Evolutionary conservation across 176 grass and related monocot genomes (phyloP), one percentile per base, ranked within the genome.

Genomic region (Raddia distichophylla): DNA sequence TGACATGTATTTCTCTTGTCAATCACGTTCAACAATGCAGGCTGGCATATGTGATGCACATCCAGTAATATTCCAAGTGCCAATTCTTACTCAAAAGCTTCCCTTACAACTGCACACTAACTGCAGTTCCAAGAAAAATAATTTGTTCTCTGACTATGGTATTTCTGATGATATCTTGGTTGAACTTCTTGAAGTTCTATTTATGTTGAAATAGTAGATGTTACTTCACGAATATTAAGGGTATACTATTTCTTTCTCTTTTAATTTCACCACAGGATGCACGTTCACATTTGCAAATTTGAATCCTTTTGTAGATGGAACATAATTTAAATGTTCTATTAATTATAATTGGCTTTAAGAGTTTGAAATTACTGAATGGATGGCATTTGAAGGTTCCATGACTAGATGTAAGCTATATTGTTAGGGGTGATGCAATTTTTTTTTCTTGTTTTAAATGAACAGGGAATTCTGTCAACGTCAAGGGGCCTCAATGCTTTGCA

Each of bases 381-480:
- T 37, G 49, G 5, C 7, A 66, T 78, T 13, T 20, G 48, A 78
- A 53, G 83, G 7, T 32, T 47, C 13, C 76, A n/a, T n/a, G n/a
- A n/a, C n/a, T n/a, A n/a, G 62, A 57, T 55, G 56, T 74, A 42
- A 79, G 16, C 72, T 76, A 57, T 60, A 17, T 37, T 78, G 18
- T 33, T 60, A 67, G 15, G 52, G 19, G 1, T 43, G 43, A 33
- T 71, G 5, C 20, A 76, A 55, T 82, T 54, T 43, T n/a, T 10
- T 80, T 3, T 73, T 22, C 70, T 81, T 18, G 6, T 73, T 89
- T 37, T 87, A 42, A 11, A 34, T 88, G 37, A 44, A 69, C 85
- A 97, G 94, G 94, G 94, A 27, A 87, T 97, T 89, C 94, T 97
- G 47, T 97, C 94, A 34, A 97, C 94, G 73, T 75, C 87, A 44